These are phyloP conservation scores for Coprinopsis cinerea DNA, from an alignment of 768 basidiomycete genomes.

Conservation along the genomic window DNA sequence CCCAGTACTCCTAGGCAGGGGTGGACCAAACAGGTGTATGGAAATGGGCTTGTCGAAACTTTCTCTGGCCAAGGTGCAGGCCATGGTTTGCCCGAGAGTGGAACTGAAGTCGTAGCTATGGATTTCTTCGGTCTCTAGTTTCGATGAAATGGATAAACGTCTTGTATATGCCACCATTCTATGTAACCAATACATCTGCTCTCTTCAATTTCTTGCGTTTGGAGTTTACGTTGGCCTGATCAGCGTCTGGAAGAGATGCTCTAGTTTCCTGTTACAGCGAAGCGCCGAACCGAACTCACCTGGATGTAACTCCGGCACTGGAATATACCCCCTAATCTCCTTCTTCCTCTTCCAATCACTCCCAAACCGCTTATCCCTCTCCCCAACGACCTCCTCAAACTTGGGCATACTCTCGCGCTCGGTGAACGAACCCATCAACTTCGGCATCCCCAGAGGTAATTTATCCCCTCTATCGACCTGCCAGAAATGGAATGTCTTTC, in stretches of 20 bases:
- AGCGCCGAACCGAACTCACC: conserved; percentile 1
- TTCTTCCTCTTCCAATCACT: conserved; percentile 10
- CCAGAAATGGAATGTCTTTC: conserved; percentile 16
- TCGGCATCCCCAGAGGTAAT: conserved; percentile 11
- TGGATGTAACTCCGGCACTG: conserved; percentile 8
- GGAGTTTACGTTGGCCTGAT: background rate
- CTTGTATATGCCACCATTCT: too few relatives aligned
- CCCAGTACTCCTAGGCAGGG: conserved; percentile 6
- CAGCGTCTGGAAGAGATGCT: background rate
- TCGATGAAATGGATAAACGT: too few relatives aligned
- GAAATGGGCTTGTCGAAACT: conserved; percentile 10
- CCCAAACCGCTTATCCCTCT: conserved; percentile 9
- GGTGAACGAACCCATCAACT: conserved; percentile 12
- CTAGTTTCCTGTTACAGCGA: background rate
- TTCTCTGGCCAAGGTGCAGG: conserved; percentile 11
- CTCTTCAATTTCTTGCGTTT: background rate
- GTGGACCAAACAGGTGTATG: conserved; percentile 12
- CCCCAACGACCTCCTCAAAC: conserved; percentile 11
- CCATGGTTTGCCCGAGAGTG: conserved; percentile 13
- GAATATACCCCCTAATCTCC: conserved; percentile 10
- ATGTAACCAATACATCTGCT: too few relatives aligned
- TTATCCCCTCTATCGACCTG: conserved; percentile 14
- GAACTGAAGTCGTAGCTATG: conserved; percentile 10
- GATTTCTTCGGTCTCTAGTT: conserved; percentile 13
- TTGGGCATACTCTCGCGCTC: conserved; percentile 8